Base-by-base conservation (phyloP, 371 early-diverging fungal species). In the Mortierella sp. region DNA sequence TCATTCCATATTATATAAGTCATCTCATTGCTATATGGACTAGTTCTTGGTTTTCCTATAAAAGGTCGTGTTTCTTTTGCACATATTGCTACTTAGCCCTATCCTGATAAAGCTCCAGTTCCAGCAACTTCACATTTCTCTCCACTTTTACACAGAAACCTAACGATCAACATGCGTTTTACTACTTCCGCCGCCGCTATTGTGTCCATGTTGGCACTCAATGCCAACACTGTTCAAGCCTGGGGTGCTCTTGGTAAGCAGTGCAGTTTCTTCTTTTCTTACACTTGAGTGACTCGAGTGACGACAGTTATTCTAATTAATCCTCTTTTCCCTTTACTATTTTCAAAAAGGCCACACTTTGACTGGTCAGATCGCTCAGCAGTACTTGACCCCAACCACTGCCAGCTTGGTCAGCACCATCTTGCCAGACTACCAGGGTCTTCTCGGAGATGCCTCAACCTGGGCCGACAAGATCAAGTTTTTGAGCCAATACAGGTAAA, bases 321-420 rank as follows among this genome's bases (percentile, higher is more conserved):
- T 11, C 2, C 18, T 37, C 14, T 35, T 2, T 32, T n/a, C n/a
- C n/a, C n/a, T 40, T 43, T 10, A 35, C 37, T n/a, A 3, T 22
- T 55, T n/a, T 28, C 45, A 30, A 30, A 43, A 22, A 77, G 84
- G 84, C 10, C 84, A 83, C 63, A 74, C 75, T 0, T 28, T 83
- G 69, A 83, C 84, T 47, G 84, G 79, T 10, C 75, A 75, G 45
- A 78, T 83, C 49, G 84, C 79, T 16, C 78, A 78, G 60, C 52
- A 63, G 58, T 78, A 72, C 63, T 57, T 83, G 61, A 75, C 80
- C 1, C 64, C 84, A 28, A 68, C 52, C 24, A 75, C 84, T 0
- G 64, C 69, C 32, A 47, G 37, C 24, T 51, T 69, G 18, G 24
- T 83, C 62, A 49, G 35, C 37, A 54, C 59, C 14, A 75, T 83